A percentile compares a stretch with the other conserved stretches of the same genome.
Conservation (phyloP, 2,329 filamentous ascomycete species). For the Beauveria rudraprayagi region DNA sequence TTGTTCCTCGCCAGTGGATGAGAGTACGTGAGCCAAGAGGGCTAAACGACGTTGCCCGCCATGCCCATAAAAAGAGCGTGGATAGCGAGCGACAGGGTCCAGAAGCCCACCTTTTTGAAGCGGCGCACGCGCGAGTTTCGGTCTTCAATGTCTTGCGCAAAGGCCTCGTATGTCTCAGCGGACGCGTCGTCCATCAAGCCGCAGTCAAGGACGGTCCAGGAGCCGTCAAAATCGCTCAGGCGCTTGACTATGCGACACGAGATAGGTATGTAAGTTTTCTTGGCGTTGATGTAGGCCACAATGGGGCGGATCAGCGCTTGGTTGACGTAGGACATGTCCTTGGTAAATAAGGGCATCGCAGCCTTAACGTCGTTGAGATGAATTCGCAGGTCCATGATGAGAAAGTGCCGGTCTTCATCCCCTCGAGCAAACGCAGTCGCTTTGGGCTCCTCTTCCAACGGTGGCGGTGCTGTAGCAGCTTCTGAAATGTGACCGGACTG, state of each 20-base stretch:
- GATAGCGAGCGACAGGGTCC: slow-evolving; percentile 85
- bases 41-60: slow-evolving; percentile 65
- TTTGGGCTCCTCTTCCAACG: neutral
- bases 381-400: slow-evolving; percentile 91
- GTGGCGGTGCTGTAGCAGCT: slow-evolving; percentile 15
- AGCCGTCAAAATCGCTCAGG: slow-evolving; percentile 82
- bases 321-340: slow-evolving; percentile 89
- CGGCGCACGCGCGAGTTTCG: slow-evolving; percentile 77
- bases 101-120: slow-evolving; percentile 92
- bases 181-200: slow-evolving; percentile 90
- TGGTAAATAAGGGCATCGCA: slow-evolving; percentile 84
- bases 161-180: slow-evolving; percentile 89
- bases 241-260: slow-evolving; percentile 91
- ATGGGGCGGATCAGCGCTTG: slow-evolving; percentile 92
- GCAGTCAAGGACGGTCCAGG: slow-evolving; percentile 90
- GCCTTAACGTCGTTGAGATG: slow-evolving; percentile 93
- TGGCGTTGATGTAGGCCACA: slow-evolving; percentile 95
- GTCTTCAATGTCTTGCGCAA: slow-evolving; percentile 83
- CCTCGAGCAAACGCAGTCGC: neutral
- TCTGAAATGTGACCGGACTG: slow-evolving; percentile 27
- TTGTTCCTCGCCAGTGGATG: neutral
- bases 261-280: slow-evolving; percentile 90
- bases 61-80: slow-evolving; percentile 94
- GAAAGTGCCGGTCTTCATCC: slow-evolving; percentile 62
- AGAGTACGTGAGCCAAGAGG: neutral